Percentiles rank a stretch among this genome's conserved stretches.
phyloP scores from a whole-genome alignment of 225 moss, liverwort and hornwort genomes.

The Climacium dendroides region DNA sequence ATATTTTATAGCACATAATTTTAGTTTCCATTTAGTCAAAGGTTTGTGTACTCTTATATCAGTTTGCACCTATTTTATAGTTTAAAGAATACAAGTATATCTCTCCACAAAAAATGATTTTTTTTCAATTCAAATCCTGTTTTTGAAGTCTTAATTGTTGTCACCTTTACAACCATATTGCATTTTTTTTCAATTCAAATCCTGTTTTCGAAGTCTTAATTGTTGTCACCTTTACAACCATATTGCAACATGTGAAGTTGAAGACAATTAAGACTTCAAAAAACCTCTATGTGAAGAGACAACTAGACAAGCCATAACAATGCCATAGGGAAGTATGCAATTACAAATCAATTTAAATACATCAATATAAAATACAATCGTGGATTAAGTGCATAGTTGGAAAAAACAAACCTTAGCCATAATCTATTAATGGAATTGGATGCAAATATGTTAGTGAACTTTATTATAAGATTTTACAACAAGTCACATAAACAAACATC shows the following conservation, averaged over 20 bases:
- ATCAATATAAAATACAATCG: neutral
- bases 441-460: fast-evolving
- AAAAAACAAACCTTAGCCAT: neutral
- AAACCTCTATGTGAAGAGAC: fast-evolving
- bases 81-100: neutral
- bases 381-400: neutral
- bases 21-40: neutral
- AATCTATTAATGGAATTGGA: neutral
- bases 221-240: neutral
- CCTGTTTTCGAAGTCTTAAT: neutral
- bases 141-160: neutral
- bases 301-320: too few species aligned
- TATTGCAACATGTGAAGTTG: neutral
- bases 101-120: neutral
- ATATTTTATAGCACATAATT: neutral
- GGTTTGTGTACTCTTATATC: neutral
- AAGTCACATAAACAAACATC: neutral
- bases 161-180: neutral
- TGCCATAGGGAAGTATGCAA: neutral
- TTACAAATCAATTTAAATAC: neutral
- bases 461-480: neutral
- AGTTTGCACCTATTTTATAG: neutral
- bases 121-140: neutral
- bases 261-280: neutral
- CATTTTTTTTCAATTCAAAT: neutral